phyloP scores from a whole-genome alignment of 2,329 filamentous ascomycete genomes.

The Ramichloridium luteum region DNA sequence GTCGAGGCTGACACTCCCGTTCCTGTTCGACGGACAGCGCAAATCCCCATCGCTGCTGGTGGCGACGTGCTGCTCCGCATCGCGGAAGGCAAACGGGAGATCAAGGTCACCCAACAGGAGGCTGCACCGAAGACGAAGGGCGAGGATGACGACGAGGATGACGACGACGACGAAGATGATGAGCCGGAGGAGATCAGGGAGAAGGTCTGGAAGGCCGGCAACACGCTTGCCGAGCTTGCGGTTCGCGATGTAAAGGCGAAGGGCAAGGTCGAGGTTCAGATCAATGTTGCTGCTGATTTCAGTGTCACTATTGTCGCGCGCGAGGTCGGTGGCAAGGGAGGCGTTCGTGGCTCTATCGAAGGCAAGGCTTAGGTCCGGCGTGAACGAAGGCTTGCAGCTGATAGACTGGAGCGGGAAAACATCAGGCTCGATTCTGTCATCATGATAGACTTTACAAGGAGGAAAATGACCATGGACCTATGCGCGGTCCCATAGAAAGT shows the following conservation, averaged over 20 bases:
- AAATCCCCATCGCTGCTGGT: constrained; percentile 63
- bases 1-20: constrained; percentile 79
- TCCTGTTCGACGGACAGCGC: constrained; percentile 72
- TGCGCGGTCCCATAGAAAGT: background rate
- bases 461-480: too few species aligned
- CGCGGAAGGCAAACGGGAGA: constrained; percentile 77
- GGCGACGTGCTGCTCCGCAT: constrained; percentile 83
- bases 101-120: constrained; percentile 85
- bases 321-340: constrained; percentile 78
- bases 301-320: constrained; percentile 67
- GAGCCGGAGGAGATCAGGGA: constrained; percentile 80
- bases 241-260: constrained; percentile 76
- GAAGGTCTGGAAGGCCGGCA: constrained; percentile 84
- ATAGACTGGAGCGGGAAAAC: too few species aligned
- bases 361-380: constrained; percentile 10
- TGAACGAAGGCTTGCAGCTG: too few species aligned
- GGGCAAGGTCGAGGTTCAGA: constrained; percentile 82
- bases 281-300: constrained; percentile 75
- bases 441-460: constrained; percentile 16
- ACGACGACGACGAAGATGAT: constrained; percentile 50
- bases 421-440: too few species aligned
- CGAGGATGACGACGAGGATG: constrained; percentile 48
- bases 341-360: constrained; percentile 54
- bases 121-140: constrained; percentile 44
- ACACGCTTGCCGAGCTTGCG: constrained; percentile 70